Percentiles rank a stretch among this genome's conserved stretches.
Evolutionary conservation across 2,329 filamentous ascomycete genomes (phyloP).

Genomic region (Talaromyces marneffei): DNA sequence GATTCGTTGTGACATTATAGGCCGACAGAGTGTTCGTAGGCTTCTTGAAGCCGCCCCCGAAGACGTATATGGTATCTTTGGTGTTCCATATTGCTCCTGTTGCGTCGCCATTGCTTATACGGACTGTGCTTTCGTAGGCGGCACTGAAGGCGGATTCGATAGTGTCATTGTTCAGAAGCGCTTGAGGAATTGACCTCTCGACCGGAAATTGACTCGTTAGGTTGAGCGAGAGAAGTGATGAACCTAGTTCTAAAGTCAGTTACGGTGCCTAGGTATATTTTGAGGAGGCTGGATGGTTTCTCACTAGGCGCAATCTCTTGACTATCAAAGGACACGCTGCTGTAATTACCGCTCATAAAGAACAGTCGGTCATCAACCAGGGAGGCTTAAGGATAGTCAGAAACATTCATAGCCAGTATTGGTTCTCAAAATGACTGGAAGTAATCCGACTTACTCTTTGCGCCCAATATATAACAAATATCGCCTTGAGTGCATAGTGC

Average conservation of each 20-base stretch:
- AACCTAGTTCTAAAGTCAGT: not conserved
- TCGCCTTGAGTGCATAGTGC: constrained; percentile 9
- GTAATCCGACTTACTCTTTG: constrained; percentile 3
- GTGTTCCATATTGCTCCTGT: constrained; percentile 13
- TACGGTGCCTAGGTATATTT: not conserved
- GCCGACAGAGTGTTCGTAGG: constrained; percentile 10
- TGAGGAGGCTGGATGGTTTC: not conserved
- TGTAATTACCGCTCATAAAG: constrained; percentile 14
- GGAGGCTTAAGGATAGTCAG: constrained; percentile 3
- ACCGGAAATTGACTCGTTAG: constrained; percentile 12
- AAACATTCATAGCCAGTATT: not conserved
- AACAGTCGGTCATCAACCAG: constrained; percentile 10
- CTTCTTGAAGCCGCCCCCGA: constrained; percentile 13
- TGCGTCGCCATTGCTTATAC: constrained; percentile 6
- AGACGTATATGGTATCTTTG: constrained; percentile 12
- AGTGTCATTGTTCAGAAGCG: constrained; percentile 5
- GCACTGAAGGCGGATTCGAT: constrained; percentile 1
- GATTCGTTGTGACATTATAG: constrained; percentile 10
- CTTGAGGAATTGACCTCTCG: constrained; percentile 10
- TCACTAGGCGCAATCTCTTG: constrained; percentile 11
- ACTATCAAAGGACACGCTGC: constrained; percentile 11
- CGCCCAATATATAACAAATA: constrained; percentile 14
- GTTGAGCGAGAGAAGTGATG: constrained; percentile 10
- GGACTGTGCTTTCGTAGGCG: constrained; percentile 5
- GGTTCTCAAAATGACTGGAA: not conserved